Evolutionary conservation across 305 asterid species (phyloP).

Genomic region (Solanum hybrid): DNA sequence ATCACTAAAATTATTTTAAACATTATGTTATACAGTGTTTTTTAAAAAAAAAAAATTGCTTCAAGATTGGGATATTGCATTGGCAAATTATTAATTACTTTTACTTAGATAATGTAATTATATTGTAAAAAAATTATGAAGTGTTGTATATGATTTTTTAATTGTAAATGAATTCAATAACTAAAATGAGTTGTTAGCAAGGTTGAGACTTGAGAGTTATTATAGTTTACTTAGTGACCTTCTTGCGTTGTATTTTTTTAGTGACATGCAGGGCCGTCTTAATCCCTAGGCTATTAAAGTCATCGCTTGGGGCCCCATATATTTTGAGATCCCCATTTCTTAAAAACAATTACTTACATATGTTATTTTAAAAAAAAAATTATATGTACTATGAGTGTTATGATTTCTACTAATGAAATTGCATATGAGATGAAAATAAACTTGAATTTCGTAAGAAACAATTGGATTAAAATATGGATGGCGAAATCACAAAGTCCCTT

Average conservation of each 20-base stretch:
- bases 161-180: neutral
- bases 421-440: neutral
- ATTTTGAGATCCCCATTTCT: too few relatives aligned
- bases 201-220: neutral
- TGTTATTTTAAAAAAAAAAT: too few relatives aligned
- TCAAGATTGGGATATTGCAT: neutral
- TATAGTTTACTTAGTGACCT: neutral
- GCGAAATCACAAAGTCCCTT: too few relatives aligned
- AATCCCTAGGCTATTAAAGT: too few relatives aligned
- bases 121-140: neutral
- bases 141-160: neutral
- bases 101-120: neutral
- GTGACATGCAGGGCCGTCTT: too few relatives aligned
- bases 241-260: neutral
- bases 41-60: neutral
- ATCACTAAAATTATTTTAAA: neutral
- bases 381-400: too few relatives aligned
- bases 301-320: too few relatives aligned
- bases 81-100: neutral
- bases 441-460: too few relatives aligned
- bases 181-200: neutral
- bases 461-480: too few relatives aligned
- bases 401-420: too few relatives aligned
- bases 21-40: neutral
- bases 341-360: too few relatives aligned